phyloP scores from a whole-genome alignment of 1,284 basidiomycete species.

The Rhodotorula sp. region DNA sequence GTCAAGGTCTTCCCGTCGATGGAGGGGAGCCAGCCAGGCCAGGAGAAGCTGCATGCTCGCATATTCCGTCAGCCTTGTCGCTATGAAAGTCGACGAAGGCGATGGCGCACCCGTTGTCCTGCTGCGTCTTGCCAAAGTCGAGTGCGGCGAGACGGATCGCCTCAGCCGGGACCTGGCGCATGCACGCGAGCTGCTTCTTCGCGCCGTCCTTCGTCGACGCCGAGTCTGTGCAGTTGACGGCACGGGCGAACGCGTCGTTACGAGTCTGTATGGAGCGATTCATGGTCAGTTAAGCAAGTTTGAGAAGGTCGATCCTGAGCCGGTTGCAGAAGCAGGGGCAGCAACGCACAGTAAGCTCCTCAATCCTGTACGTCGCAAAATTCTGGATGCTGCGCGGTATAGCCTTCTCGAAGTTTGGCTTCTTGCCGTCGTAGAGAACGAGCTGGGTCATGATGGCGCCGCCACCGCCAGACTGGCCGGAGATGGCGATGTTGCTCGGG shows the following conservation, averaged over 20 bases:
- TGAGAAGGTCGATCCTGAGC: background rate
- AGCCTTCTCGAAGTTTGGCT: constrained; percentile 29
- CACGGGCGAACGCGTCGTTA: constrained; percentile 20
- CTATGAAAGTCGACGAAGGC: too few relatives aligned
- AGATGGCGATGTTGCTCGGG: constrained; percentile 16
- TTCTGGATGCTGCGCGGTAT: constrained; percentile 32
- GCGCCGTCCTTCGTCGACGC: constrained; percentile 12
- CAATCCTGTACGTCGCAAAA: constrained; percentile 23
- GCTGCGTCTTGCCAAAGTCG: constrained; percentile 9
- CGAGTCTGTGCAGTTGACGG: constrained; percentile 26
- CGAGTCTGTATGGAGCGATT: background rate
- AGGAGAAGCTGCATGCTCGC: background rate
- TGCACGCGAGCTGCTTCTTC: constrained; percentile 30
- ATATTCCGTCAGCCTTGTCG: background rate
- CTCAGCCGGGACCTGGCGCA: constrained; percentile 21
- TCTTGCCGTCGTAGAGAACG: constrained; percentile 34
- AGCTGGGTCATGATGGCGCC: constrained; percentile 29
- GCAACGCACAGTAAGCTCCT: constrained; percentile 27
- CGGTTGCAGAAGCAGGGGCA: too few relatives aligned
- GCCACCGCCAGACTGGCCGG: constrained; percentile 35
- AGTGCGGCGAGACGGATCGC: constrained; percentile 28
- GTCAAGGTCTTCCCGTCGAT: constrained; percentile 36
- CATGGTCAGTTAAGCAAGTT: background rate
- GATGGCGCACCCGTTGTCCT: constrained; percentile 12
- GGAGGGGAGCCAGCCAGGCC: constrained; percentile 23